These are phyloP conservation scores for Tephrocybe sp. DNA, from an alignment of 768 basidiomycete genomes.

Conservation along the genomic window DNA sequence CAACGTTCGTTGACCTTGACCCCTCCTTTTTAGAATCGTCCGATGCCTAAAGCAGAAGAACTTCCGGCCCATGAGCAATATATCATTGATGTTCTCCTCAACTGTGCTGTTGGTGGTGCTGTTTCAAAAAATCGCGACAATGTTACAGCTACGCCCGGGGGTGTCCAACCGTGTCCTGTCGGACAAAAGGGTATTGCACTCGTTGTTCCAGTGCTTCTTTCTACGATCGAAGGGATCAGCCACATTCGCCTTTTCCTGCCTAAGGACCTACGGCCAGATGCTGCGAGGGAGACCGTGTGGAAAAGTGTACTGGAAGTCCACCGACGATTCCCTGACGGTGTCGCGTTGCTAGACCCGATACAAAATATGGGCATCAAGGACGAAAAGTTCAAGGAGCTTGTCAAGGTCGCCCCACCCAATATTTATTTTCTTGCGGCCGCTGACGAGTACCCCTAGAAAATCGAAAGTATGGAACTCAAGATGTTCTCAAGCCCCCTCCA, in stretches of 20 bases:
- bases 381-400: slow-evolving; percentile 83
- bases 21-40: slow-evolving; percentile 47
- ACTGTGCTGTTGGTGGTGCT: slow-evolving; percentile 63
- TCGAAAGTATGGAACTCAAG: slow-evolving; percentile 82
- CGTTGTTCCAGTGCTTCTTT: slow-evolving; percentile 84
- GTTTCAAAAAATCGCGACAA: slow-evolving; percentile 58
- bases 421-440: not conserved
- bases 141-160: slow-evolving; percentile 57
- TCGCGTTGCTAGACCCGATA: slow-evolving; percentile 85
- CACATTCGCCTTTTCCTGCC: slow-evolving; percentile 85
- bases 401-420: slow-evolving; percentile 53
- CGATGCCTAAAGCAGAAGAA: slow-evolving; percentile 66
- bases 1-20: not conserved
- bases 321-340: slow-evolving; percentile 82
- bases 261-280: slow-evolving; percentile 80
- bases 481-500: slow-evolving; percentile 79
- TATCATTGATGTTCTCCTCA: slow-evolving; percentile 87
- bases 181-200: slow-evolving; percentile 78
- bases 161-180: slow-evolving; percentile 70
- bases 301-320: slow-evolving; percentile 92
- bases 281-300: slow-evolving; percentile 79
- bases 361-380: slow-evolving; percentile 96
- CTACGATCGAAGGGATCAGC: slow-evolving; percentile 83
- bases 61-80: slow-evolving; percentile 86
- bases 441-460: slow-evolving; percentile 59